Percentiles rank a stretch among this genome's conserved stretches.
Conservation (phyloP, 1,284 basidiomycete species). For the Pseudozyma thailandica region DNA sequence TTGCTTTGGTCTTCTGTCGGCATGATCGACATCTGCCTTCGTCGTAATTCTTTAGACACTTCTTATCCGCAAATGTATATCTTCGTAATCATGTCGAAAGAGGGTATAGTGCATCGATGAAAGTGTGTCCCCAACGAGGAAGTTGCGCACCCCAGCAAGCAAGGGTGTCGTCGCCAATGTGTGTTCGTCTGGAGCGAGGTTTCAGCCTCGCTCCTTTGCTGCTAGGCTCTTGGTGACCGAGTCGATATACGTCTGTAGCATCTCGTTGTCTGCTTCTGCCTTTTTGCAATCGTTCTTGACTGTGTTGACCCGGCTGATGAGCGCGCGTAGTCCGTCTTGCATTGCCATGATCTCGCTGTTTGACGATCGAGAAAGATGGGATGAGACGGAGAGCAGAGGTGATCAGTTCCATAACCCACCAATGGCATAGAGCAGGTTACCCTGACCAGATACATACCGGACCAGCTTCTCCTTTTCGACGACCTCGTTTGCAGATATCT, state of each 20-base stretch:
- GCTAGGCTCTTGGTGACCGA: constrained; percentile 68
- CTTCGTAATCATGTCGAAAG: too few species aligned
- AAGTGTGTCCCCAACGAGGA: too few species aligned
- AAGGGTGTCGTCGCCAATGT: too few species aligned
- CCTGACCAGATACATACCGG: constrained; percentile 37
- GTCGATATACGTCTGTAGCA: constrained; percentile 67
- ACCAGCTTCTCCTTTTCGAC: constrained; percentile 66
- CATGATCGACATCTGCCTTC: too few species aligned
- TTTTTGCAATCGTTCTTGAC: constrained; percentile 65
- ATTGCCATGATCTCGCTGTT: constrained; percentile 58
- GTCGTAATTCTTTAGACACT: too few species aligned
- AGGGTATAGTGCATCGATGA: too few species aligned
- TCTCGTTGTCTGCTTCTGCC: constrained; percentile 66
- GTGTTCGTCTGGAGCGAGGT: too few species aligned
- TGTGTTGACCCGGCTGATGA: constrained; percentile 52
- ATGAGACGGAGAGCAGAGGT: neutral
- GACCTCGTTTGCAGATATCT: constrained; percentile 64
- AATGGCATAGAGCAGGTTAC: neutral
- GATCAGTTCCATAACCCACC: neutral
- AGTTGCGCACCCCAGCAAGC: too few species aligned
- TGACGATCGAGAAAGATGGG: neutral
- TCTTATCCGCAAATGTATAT: too few species aligned
- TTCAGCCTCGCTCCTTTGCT: constrained; percentile 51
- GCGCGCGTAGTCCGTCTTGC: constrained; percentile 60
- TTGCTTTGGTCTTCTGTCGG: too few species aligned